Conservation (phyloP, 2,329 filamentous ascomycete species). For the Fusarium liriodendri region DNA sequence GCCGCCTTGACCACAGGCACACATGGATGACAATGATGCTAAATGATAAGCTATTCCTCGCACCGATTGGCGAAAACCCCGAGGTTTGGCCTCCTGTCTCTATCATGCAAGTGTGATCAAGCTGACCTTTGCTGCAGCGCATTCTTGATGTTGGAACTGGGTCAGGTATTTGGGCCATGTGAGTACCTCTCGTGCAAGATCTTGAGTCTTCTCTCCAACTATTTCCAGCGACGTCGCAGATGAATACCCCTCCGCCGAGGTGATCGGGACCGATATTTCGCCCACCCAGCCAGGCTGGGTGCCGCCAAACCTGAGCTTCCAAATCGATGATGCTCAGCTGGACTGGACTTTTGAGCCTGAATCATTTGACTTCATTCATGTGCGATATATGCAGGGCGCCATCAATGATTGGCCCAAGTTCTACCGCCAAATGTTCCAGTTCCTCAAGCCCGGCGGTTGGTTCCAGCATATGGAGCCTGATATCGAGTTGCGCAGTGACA, state of each 20-base stretch:
- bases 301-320: background rate
- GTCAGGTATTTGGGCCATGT: background rate
- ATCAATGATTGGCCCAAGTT: background rate
- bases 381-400: background rate
- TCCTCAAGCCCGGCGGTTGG: background rate
- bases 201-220: too few relatives aligned
- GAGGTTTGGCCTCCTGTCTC: background rate
- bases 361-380: background rate
- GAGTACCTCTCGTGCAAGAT: background rate
- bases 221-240: background rate
- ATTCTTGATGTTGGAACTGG: background rate
- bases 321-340: background rate
- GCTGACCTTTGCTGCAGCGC: background rate
- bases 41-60: background rate
- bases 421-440: background rate
- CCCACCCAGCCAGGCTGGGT: background rate
- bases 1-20: background rate
- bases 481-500: background rate
- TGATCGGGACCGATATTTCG: background rate
- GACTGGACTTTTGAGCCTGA: background rate
- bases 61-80: slow-evolving; percentile 8
- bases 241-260: background rate
- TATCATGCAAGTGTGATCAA: too few relatives aligned
- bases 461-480: background rate
- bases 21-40: slow-evolving; percentile 15